phyloP scores from a whole-genome alignment of 2,329 filamentous ascomycete genomes.

The Verticillium alfalfae region DNA sequence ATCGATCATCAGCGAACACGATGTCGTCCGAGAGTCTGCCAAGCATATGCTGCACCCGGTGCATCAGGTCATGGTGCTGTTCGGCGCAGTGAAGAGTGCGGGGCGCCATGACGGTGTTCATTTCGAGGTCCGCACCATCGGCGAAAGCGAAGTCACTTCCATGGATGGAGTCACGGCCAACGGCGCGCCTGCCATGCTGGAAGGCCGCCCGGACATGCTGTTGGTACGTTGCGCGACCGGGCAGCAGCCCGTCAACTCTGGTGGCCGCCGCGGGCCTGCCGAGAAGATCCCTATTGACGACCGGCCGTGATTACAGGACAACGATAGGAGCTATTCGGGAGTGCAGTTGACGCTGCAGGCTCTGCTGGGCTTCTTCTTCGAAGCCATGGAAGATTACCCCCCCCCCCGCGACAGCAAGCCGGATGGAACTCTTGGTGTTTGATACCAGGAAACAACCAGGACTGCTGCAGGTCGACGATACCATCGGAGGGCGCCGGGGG shows the following conservation, averaged over 20 bases:
- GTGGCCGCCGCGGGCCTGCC: neutral
- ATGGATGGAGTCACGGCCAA: neutral
- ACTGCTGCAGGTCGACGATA: too few species aligned
- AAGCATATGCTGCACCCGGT: neutral
- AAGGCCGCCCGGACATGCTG: neutral
- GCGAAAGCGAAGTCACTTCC: neutral
- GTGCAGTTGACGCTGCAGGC: neutral
- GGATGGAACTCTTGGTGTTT: neutral
- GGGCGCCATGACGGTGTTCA: neutral
- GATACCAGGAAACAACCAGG: neutral
- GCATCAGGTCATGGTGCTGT: neutral
- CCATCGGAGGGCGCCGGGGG: too few species aligned
- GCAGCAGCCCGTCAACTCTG: neutral
- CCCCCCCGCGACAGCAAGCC: neutral
- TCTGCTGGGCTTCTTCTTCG: neutral
- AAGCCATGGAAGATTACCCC: neutral
- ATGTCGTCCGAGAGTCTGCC: neutral
- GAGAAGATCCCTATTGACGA: neutral
- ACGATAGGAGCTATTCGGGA: neutral
- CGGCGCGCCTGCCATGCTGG: neutral
- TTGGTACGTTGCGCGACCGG: neutral
- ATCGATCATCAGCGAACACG: neutral
- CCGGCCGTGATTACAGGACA: too few species aligned
- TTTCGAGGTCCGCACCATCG: neutral
- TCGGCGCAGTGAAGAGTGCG: neutral